Percentiles rank a stretch among this genome's conserved stretches.
phyloP scores from a whole-genome alignment of 2,329 filamentous ascomycete genomes.

The Pseudogymnoascus sp. region DNA sequence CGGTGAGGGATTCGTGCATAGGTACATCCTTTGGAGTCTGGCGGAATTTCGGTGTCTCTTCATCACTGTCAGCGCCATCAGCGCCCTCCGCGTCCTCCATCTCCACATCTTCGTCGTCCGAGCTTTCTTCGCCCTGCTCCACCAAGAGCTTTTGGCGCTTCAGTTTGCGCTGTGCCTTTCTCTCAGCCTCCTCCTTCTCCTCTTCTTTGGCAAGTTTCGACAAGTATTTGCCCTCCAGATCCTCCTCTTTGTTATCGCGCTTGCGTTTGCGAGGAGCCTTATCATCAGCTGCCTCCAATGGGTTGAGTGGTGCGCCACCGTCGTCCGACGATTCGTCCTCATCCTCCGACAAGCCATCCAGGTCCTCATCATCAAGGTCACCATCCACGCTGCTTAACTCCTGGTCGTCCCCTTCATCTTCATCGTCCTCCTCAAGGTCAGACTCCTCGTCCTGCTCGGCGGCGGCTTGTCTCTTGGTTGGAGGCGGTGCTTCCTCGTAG shows the following conservation, averaged over 20 bases:
- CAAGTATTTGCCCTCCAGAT: slow-evolving; percentile 64
- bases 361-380: slow-evolving; percentile 29
- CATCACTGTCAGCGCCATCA: slow-evolving; percentile 23
- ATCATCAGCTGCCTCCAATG: slow-evolving; percentile 34
- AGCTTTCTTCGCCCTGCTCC: slow-evolving; percentile 29
- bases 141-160: slow-evolving; percentile 45
- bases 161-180: slow-evolving; percentile 32
- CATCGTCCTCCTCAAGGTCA: slow-evolving; percentile 17
- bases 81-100: slow-evolving; percentile 19
- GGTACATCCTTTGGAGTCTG: slow-evolving; percentile 34
- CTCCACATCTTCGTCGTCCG: slow-evolving; percentile 22
- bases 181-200: slow-evolving; percentile 44
- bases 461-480: slow-evolving; percentile 18
- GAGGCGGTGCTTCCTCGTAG: slow-evolving; percentile 29
- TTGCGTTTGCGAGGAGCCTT: slow-evolving; percentile 46
- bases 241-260: slow-evolving; percentile 54
- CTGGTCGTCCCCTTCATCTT: slow-evolving; percentile 25
- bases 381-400: slow-evolving; percentile 29
- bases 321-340: slow-evolving; percentile 30
- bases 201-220: slow-evolving; percentile 53
- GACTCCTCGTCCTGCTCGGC: slow-evolving; percentile 25
- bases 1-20: slow-evolving; percentile 48
- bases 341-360: slow-evolving; percentile 23
- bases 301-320: slow-evolving; percentile 33
- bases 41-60: slow-evolving; percentile 31